Evolutionary conservation across 345 rosid species (phyloP), one percentile per base, ranked within the genome.

Genomic region (Eucalyptus coolabah): DNA sequence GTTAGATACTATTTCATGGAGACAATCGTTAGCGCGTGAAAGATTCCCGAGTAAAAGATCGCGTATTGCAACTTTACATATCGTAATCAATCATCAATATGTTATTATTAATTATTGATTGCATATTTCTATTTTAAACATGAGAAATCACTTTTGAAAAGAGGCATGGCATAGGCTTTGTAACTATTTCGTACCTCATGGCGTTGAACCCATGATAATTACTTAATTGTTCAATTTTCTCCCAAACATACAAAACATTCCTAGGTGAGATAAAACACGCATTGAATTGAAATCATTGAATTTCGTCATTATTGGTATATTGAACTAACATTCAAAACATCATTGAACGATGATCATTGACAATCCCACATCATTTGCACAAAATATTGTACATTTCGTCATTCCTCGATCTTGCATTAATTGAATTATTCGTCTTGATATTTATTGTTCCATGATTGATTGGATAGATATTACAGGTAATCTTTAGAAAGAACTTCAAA

Each of bases 1-100:
- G 23, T 67, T 0, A 18, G 0, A 67, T 32, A 32, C 2, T 4
- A 2, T 32, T 67, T 67, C 7, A 23, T 5, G 2, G 4, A 72
- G 45, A 72, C 26, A 5, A 37, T 18, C 1, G 8, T 72, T 34
- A 37, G 45, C 26, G 8, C 26, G 26, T 72, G 45, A 72, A 72
- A 37, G 82, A 34, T 72, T 72, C 8, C 8, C 10, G 2, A 8
- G 82, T 2, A 34, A 72, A 37, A 72, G 21, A 72, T 34, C 14
- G 14, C 4, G 26, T 72, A 9, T 23, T 37, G 44, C 82, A 18
- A 72, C 24, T 72, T 72, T 72, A 6, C 8, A 10, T 72, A 10
- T 72, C 4, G 2, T 37, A 11, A 72, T 72, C 45, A 72, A 72
- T 37, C 83, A 37, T 72, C 42, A 21, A 37, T 1, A 72, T 13